Evolutionary conservation across 2,329 filamentous ascomycete species (phyloP).

Genomic region (Trichoderma aggressivum): DNA sequence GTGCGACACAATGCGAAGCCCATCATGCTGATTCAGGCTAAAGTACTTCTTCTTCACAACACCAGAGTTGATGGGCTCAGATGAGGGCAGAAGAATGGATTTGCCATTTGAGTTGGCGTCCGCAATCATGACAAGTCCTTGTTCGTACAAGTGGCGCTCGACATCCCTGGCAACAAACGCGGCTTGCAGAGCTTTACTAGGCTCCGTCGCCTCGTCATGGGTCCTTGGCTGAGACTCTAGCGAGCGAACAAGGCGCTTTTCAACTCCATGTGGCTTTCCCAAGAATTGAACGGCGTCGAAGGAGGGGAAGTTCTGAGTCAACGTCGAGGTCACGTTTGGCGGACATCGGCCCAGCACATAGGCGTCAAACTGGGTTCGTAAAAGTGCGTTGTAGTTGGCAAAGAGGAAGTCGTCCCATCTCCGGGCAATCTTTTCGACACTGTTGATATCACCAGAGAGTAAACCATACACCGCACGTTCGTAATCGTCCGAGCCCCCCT

Average conservation of each 20-base stretch:
- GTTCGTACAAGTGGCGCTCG: slow-evolving; percentile 55
- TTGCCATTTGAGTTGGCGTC: slow-evolving; percentile 24
- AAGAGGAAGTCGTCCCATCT: slow-evolving; percentile 87
- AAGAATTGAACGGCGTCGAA: slow-evolving; percentile 65
- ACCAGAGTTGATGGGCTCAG: slow-evolving; percentile 28
- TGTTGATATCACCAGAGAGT: slow-evolving; percentile 77
- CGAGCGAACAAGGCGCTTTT: slow-evolving; percentile 56
- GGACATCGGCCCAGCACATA: slow-evolving; percentile 60
- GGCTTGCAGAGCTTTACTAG: slow-evolving; percentile 73
- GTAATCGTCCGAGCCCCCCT: slow-evolving; percentile 68
- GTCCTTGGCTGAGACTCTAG: slow-evolving; percentile 57
- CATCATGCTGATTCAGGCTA: slow-evolving; percentile 56
- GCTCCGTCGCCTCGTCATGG: slow-evolving; percentile 56
- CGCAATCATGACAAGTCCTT: slow-evolving; percentile 44
- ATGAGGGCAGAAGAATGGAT: slow-evolving; percentile 30
- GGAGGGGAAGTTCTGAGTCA: slow-evolving; percentile 57
- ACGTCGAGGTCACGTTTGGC: slow-evolving; percentile 49
- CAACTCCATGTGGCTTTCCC: slow-evolving; percentile 51
- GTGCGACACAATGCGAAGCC: slow-evolving; percentile 67
- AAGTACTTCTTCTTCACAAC: slow-evolving; percentile 49
- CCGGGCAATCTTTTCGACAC: slow-evolving; percentile 71
- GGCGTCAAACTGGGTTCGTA: slow-evolving; percentile 74
- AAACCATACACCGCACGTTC: slow-evolving; percentile 89
- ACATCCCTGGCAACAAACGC: slow-evolving; percentile 66
- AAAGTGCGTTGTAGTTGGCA: slow-evolving; percentile 79